Evolutionary conservation across 2,329 filamentous ascomycete species (phyloP).

Genomic region (Verruconis gallopava): DNA sequence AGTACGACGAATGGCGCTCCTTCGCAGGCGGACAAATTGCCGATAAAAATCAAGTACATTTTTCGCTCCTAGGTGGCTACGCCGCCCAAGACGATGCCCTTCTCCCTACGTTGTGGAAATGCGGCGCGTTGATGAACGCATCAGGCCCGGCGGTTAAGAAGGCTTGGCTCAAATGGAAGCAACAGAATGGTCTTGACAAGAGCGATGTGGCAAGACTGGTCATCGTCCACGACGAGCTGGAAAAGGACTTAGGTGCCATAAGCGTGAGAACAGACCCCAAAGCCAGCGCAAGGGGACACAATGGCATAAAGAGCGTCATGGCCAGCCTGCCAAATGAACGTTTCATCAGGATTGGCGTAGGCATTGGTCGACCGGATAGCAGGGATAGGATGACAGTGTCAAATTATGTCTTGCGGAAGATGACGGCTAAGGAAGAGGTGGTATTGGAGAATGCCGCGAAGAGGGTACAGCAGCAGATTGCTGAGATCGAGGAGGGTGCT

Average conservation of each 20-base stretch:
- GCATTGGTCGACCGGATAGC: conserved; percentile 70
- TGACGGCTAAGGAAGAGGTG: conserved; percentile 5
- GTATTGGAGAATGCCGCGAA: conserved; percentile 3
- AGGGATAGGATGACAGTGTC: conserved; percentile 56
- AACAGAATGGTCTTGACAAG: conserved; percentile 17
- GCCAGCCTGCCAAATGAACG: conserved; percentile 21
- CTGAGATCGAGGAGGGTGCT: conserved; percentile 3
- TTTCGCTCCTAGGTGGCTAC: not conserved
- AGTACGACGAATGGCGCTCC: conserved; percentile 1
- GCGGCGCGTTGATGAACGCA: conserved; percentile 70
- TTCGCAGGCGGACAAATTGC: conserved; percentile 2
- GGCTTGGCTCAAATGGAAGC: conserved; percentile 46
- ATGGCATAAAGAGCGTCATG: conserved; percentile 31
- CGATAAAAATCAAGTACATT: not conserved
- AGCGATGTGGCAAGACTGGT: conserved; percentile 49
- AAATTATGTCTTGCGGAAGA: conserved; percentile 59
- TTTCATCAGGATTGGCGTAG: conserved; percentile 57
- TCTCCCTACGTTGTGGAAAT: conserved; percentile 56
- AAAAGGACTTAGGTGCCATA: conserved; percentile 55
- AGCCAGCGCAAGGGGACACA: conserved; percentile 27
- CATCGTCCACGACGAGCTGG: conserved; percentile 80
- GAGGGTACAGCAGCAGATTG: not conserved
- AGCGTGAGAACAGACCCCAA: conserved; percentile 47
- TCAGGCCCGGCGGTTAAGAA: conserved; percentile 58
- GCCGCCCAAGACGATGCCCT: not conserved